phyloP scores from a whole-genome alignment of 306 rosid species.

The Dalbergia cultrata region DNA sequence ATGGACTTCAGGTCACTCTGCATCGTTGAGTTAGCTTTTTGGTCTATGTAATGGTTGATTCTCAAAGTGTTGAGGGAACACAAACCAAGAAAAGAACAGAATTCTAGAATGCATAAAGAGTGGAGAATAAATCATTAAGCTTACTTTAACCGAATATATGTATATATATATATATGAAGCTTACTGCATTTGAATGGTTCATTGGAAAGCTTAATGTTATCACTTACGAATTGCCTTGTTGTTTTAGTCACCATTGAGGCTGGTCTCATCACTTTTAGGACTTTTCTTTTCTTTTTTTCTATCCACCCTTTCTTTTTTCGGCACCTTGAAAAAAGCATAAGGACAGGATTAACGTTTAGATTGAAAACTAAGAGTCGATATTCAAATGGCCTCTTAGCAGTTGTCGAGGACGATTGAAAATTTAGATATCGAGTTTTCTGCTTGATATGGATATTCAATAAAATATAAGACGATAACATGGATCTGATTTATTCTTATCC shows the following conservation, averaged over 20 bases:
- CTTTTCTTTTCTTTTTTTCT: not conserved
- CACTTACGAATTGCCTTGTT: not conserved
- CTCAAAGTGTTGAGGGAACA: not conserved
- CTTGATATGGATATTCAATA: not conserved
- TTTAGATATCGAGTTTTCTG: not conserved
- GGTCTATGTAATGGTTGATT: not conserved
- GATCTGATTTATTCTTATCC: not conserved
- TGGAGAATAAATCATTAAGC: not conserved
- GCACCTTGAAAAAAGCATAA: not conserved
- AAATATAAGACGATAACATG: not conserved
- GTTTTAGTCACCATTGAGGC: not conserved
- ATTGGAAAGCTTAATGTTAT: not conserved
- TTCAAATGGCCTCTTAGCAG: not conserved
- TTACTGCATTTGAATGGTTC: not conserved
- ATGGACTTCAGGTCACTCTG: not conserved
- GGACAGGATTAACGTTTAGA: not conserved
- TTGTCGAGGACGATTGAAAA: not conserved
- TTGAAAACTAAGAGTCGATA: not conserved
- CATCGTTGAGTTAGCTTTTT: not conserved
- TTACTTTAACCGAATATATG: too few relatives aligned
- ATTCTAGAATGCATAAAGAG: not conserved
- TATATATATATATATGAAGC: too few relatives aligned
- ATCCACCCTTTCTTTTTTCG: not conserved
- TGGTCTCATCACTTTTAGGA: not conserved
- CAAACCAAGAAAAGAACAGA: not conserved